Evolutionary conservation across 495 filamentous ascomycete species (phyloP).

Genomic region (Aeminium ludgeri): DNA sequence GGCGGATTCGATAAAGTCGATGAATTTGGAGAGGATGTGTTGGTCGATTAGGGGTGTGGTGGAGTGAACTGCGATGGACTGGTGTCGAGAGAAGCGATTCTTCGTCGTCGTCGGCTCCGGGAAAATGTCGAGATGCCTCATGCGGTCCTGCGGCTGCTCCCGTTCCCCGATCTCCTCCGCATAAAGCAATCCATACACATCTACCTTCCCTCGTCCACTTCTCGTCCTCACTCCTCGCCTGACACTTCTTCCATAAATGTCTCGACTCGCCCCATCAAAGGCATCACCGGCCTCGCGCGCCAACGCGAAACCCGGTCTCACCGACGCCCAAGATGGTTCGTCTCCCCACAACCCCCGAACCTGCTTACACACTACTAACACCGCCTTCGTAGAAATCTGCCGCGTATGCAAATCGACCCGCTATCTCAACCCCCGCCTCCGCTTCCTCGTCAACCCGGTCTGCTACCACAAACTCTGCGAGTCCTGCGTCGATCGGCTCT

Average conservation of each 20-base stretch:
- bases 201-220: no score
- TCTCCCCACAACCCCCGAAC: background rate
- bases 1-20: no score
- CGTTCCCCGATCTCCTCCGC: background rate
- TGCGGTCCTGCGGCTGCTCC: no score
- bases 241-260: no score
- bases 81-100: background rate
- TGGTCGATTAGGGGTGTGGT: no score
- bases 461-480: slow-evolving; percentile 99
- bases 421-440: slow-evolving; percentile 85
- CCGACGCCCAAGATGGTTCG: slow-evolving; percentile 9
- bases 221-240: no score
- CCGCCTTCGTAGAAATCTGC: slow-evolving; percentile 51
- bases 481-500: slow-evolving; percentile 85
- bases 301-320: slow-evolving; percentile 1
- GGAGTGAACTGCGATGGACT: background rate
- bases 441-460: slow-evolving; percentile 88
- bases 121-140: background rate
- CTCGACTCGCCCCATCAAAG: slow-evolving; percentile 7
- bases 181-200: slow-evolving; percentile 1
- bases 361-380: slow-evolving; percentile 4
- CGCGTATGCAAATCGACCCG: slow-evolving; percentile 91
- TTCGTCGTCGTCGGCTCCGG: background rate
- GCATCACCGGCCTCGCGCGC: slow-evolving; percentile 2
- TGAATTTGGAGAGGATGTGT: no score